Evolutionary conservation across 2,329 filamentous ascomycete species (phyloP).

Genomic region (Acrocalymma vagum): DNA sequence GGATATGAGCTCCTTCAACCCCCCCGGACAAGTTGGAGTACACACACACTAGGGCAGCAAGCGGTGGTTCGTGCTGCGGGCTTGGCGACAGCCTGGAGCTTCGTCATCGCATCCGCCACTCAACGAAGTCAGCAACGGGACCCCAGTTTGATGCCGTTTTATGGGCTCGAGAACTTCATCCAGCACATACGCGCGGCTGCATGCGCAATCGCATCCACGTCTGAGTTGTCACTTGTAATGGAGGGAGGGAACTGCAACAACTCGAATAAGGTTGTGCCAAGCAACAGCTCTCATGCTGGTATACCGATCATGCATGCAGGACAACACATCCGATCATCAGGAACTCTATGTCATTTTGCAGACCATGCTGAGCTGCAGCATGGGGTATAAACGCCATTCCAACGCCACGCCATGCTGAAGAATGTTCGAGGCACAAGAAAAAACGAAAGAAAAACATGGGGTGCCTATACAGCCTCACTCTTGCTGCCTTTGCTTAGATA

Average conservation of each 20-base stretch:
- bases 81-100: conserved; percentile 27
- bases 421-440: conserved; percentile 22
- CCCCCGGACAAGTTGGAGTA: too few species aligned
- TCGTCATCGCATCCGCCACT: conserved; percentile 36
- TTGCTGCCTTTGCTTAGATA: conserved; percentile 72
- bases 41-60: conserved; percentile 22
- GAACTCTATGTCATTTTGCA: conserved; percentile 45
- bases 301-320: conserved; percentile 41
- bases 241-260: conserved; percentile 21
- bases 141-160: conserved; percentile 22
- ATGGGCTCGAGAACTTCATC: conserved; percentile 19
- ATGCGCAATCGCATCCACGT: conserved; percentile 32
- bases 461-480: conserved; percentile 66
- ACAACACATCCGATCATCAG: conserved; percentile 44
- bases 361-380: conserved; percentile 25
- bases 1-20: conserved; percentile 30
- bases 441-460: conserved; percentile 8
- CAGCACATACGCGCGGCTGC: conserved; percentile 47
- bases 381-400: conserved; percentile 29
- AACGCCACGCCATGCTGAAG: conserved; percentile 46
- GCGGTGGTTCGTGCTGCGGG: conserved; percentile 25
- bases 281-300: conserved; percentile 23
- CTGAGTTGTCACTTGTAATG: conserved; percentile 34
- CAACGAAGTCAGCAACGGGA: conserved; percentile 11
- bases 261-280: conserved; percentile 26